A percentile compares a stretch with the other conserved stretches of the same genome.
These are phyloP conservation scores for Polyporus tsugae DNA, from an alignment of 1,284 basidiomycete genomes.

Conservation along the genomic window DNA sequence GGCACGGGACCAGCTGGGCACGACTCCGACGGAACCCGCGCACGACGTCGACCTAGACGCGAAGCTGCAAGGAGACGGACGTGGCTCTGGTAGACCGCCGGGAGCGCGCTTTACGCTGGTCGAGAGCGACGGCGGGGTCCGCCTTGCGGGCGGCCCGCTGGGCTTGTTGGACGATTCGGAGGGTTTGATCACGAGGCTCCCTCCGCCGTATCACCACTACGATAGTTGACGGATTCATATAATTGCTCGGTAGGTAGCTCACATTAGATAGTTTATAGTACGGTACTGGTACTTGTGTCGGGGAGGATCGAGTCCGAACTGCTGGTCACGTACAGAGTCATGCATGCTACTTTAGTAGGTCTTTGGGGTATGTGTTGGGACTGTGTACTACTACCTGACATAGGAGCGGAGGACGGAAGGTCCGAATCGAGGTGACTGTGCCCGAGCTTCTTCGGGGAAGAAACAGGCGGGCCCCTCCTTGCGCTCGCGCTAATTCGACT, in stretches of 20 bases:
- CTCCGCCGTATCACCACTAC: not conserved
- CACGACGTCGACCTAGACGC: not conserved
- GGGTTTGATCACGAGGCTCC: not conserved
- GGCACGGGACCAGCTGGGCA: not conserved
- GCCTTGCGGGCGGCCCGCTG: not conserved
- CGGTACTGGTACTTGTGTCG: not conserved
- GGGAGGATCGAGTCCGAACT: too few species aligned
- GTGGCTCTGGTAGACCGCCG: not conserved
- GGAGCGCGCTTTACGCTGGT: not conserved
- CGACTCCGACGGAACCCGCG: too few species aligned
- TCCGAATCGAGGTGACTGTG: too few species aligned
- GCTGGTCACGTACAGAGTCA: too few species aligned
- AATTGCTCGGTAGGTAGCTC: not conserved
- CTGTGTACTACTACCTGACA: too few species aligned
- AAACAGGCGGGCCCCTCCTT: too few species aligned
- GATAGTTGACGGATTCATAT: not conserved
- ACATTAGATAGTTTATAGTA: not conserved
- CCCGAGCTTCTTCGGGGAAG: too few species aligned
- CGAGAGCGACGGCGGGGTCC: constrained; percentile 6
- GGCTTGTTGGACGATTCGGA: not conserved
- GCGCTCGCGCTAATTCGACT: too few species aligned
- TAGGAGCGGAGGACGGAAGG: too few species aligned
- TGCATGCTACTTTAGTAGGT: too few species aligned
- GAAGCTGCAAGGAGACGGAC: not conserved
- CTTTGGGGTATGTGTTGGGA: too few species aligned